These are phyloP conservation scores for Capsicum rhomboideum DNA, from an alignment of 257 asterid genomes.

Conservation along the genomic window DNA sequence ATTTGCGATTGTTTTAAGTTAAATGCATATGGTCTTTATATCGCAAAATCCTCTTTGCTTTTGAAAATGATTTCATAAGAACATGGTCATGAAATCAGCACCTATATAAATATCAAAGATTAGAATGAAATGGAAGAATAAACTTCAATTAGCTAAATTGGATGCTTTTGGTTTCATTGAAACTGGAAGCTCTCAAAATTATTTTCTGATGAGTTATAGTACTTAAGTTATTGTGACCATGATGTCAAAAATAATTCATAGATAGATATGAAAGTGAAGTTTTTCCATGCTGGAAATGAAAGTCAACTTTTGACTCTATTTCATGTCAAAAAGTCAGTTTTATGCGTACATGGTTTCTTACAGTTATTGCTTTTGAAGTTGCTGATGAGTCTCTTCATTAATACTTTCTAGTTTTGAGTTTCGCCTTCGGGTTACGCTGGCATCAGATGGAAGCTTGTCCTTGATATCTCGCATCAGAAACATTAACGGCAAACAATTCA, in stretches of 20 bases:
- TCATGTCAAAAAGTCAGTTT: not conserved
- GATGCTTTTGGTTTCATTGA: not conserved
- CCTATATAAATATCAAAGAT: not conserved
- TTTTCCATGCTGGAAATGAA: not conserved
- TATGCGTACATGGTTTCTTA: not conserved
- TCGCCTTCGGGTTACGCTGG: conserved; percentile 72
- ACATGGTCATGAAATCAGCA: not conserved
- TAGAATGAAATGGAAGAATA: not conserved
- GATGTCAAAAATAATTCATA: not conserved
- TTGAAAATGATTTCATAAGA: not conserved
- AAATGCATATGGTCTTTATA: not conserved
- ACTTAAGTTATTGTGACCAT: not conserved
- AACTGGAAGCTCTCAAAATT: not conserved
- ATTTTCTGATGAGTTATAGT: not conserved
- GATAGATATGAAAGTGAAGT: not conserved
- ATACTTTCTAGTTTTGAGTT: conserved; percentile 55
- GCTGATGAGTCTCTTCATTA: conserved; percentile 1
- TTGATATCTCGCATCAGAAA: conserved; percentile 85
- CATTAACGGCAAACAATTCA: conserved; percentile 74
- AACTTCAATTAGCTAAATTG: not conserved
- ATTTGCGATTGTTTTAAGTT: not conserved
- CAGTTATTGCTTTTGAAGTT: not conserved
- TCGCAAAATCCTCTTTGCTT: not conserved
- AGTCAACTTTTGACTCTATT: not conserved
- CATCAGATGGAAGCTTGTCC: conserved; percentile 69